Base-by-base conservation (phyloP, 192 early-diverging fungal species). In the Geosiphon pyriformis region DNA sequence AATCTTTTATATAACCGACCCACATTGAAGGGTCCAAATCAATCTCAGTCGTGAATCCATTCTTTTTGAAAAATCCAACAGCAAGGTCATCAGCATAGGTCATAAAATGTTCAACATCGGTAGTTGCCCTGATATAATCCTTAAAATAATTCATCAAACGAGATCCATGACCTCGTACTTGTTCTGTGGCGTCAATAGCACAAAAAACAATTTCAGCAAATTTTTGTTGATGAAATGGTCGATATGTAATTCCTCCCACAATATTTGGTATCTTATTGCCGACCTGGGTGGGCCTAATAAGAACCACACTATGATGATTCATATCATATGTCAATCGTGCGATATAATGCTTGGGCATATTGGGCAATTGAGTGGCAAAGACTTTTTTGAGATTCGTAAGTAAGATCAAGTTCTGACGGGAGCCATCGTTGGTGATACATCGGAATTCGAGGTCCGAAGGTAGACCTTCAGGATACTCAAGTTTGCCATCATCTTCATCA, bases 141-240 rank as follows among this genome's bases (percentile, higher is more conserved):
- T 99, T 99, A 57, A 96, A 80, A 63, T 95, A 88, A 64, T 90
- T 93, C 92, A 99, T 98, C 59, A 99, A 66, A 64, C 87, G 86
- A 8, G 92, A 89, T n/a, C 97, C 97, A 73, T 97, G 97, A 59
- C 97, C 97, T 84, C 92, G 91, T 58, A 95, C 95, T 81, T 98
- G 95, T 59, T 94, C 92, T 11, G 87, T 83, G 0, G 90, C 88
- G 4, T 87, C 79, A 26, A 99, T 92, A 1, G 97, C 97, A 61
- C 92, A 96, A 79, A 99, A 99, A 12, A 98, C 97, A 80, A 99
- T 99, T 70, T 99, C 97, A 10, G 95, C 93, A 84, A 99, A 98
- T 59, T 91, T 82, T 15, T 91, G 81, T 2, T 82, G 75, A 57
- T 82, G 79, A 77, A 99, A 99, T 15, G 93, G 87, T n/a, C 94